These are phyloP conservation scores for Domatiomyces globalis DNA, from an alignment of 2,329 filamentous ascomycete species.

Conservation along the genomic window DNA sequence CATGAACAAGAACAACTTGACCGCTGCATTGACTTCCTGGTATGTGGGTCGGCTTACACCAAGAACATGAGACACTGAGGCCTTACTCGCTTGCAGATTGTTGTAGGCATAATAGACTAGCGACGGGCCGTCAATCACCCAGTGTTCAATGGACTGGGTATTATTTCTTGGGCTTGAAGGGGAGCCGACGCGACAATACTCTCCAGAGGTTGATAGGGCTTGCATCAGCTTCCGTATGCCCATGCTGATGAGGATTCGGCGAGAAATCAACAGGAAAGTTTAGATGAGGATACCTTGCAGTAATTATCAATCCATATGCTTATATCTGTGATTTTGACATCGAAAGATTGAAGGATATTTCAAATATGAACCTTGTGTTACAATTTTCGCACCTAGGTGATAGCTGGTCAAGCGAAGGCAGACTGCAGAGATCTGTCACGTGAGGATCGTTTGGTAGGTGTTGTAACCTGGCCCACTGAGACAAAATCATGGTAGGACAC, in stretches of 20 bases:
- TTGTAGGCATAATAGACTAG: slow-evolving; percentile 61
- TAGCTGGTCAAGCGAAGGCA: too few species aligned
- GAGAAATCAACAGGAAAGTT: slow-evolving; percentile 2
- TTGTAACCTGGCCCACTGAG: too few species aligned
- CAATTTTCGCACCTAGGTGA: too few species aligned
- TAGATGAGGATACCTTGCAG: too few species aligned
- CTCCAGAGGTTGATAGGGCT: slow-evolving; percentile 25
- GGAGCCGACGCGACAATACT: neutral
- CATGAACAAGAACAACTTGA: slow-evolving; percentile 48
- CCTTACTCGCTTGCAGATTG: slow-evolving; percentile 31
- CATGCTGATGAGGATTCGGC: slow-evolving; percentile 28
- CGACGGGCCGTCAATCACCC: slow-evolving; percentile 63
- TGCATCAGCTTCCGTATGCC: slow-evolving; percentile 45
- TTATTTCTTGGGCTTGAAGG: neutral
- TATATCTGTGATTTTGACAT: neutral
- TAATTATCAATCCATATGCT: neutral
- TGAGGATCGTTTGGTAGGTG: too few species aligned
- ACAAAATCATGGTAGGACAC: neutral
- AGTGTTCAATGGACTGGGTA: slow-evolving; percentile 13
- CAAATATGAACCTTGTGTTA: too few species aligned
- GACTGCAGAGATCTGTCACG: too few species aligned
- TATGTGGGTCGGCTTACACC: slow-evolving; percentile 45
- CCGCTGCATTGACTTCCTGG: slow-evolving; percentile 44
- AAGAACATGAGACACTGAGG: slow-evolving; percentile 20
- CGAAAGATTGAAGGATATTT: too few species aligned